Evolutionary conservation across 345 rosid genomes (phyloP).

Genomic region (Aegle marmelos): DNA sequence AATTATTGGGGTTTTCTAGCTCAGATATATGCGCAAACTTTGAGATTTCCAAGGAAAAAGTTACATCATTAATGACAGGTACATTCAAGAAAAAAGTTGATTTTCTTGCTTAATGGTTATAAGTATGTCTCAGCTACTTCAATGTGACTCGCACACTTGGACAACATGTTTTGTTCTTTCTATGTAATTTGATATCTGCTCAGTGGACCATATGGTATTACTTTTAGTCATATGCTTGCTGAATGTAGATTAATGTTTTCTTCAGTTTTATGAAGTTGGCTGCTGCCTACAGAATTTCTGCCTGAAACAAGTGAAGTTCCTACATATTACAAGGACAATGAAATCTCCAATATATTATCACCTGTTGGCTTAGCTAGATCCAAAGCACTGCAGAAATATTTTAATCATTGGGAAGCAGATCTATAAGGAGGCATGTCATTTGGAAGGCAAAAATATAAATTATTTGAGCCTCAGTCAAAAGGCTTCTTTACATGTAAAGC

Average conservation of each 20-base stretch:
- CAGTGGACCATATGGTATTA: neutral
- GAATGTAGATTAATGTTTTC: slow-evolving; percentile 7
- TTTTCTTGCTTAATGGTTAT: neutral
- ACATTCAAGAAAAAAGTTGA: neutral
- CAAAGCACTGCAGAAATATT: slow-evolving; percentile 55
- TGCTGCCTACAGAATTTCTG: slow-evolving; percentile 41
- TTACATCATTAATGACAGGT: slow-evolving; percentile 35
- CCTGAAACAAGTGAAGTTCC: slow-evolving; percentile 39
- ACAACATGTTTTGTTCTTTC: neutral
- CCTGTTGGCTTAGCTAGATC: slow-evolving; percentile 44
- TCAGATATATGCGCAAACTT: slow-evolving; percentile 54
- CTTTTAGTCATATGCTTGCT: neutral
- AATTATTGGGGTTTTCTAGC: slow-evolving; percentile 71
- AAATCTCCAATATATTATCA: slow-evolving; percentile 47
- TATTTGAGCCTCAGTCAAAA: slow-evolving; percentile 65
- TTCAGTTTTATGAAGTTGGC: slow-evolving; percentile 73
- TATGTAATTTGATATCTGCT: neutral
- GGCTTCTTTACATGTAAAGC: slow-evolving; percentile 73
- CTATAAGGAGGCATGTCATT: slow-evolving; percentile 45
- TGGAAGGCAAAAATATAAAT: slow-evolving; percentile 45
- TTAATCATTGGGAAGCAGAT: slow-evolving; percentile 51
- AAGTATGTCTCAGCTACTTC: slow-evolving; percentile 2
- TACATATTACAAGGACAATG: slow-evolving; percentile 39
- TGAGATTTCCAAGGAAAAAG: slow-evolving; percentile 74
- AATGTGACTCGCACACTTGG: neutral